These are phyloP conservation scores for Basipetospora chlamydospora DNA, from an alignment of 2,329 filamentous ascomycete genomes.

Conservation along the genomic window DNA sequence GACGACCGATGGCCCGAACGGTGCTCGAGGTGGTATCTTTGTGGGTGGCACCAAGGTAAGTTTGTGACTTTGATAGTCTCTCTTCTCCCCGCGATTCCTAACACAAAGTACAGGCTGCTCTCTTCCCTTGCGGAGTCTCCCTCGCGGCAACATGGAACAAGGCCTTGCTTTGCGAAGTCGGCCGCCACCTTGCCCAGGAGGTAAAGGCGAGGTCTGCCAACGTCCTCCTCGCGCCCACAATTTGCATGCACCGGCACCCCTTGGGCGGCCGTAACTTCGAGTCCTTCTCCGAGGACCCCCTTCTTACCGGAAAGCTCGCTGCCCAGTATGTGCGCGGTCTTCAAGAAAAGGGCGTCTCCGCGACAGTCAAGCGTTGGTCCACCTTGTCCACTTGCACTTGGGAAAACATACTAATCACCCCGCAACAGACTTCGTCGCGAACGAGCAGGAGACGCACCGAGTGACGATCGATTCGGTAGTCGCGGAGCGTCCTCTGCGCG, in stretches of 20 bases:
- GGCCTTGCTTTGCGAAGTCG: slow-evolving; percentile 53
- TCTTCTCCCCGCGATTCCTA: neutral
- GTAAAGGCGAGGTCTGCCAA: slow-evolving; percentile 59
- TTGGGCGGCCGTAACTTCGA: slow-evolving; percentile 79
- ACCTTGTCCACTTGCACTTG: neutral
- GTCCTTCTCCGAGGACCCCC: slow-evolving; percentile 72
- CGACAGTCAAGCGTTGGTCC: slow-evolving; percentile 58
- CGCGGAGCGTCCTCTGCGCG: slow-evolving; percentile 49
- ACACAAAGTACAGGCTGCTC: slow-evolving; percentile 40
- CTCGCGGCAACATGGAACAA: slow-evolving; percentile 70
- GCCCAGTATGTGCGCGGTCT: slow-evolving; percentile 58
- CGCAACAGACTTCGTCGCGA: slow-evolving; percentile 46
- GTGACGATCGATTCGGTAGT: slow-evolving; percentile 50
- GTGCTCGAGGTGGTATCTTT: slow-evolving; percentile 52
- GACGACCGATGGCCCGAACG: slow-evolving; percentile 56
- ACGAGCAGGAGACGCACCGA: slow-evolving; percentile 57
- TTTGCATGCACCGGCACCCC: slow-evolving; percentile 70
- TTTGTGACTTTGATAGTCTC: slow-evolving; percentile 5
- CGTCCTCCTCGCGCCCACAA: slow-evolving; percentile 60
- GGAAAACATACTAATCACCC: slow-evolving; percentile 5
- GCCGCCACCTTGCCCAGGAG: slow-evolving; percentile 57
- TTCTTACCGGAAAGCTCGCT: slow-evolving; percentile 59
- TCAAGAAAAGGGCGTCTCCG: slow-evolving; percentile 59
- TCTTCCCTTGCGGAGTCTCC: slow-evolving; percentile 67
- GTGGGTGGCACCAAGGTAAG: slow-evolving; percentile 49